Base-by-base conservation (phyloP, 768 basidiomycete species). In the Podaxis carcinomalis region DNA sequence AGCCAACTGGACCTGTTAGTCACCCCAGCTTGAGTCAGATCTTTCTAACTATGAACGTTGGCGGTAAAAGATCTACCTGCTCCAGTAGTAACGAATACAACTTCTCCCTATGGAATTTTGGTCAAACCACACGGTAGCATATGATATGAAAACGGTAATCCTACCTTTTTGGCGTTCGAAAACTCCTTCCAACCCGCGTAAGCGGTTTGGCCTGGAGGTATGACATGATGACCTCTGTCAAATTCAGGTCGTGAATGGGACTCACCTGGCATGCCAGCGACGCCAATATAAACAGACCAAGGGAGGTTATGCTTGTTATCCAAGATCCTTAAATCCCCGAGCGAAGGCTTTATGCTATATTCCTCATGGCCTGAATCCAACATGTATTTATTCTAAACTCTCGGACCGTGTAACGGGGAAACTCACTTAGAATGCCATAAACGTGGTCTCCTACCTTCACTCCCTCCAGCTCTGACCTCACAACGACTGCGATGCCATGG, bases 261-360 rank as follows among this genome's bases (percentile, higher is more conserved):
- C 78, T 53, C 69, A 80, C 80, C 76, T 71, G 83, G 77, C 81
- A 84, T 84, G 11, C 85, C 85, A 7, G 76, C 73, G 1, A 79
- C 77, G 14, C 85, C 83, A 28, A 83, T 67, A 63, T 78, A 83
- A 0, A 71, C 71, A 0, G 77, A 74, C 81, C 80, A 84, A 0
- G 83, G 82, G 3, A 85, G 67, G 4, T 75, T 73, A 35, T 77
- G 65, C 57, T 76, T 69, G 63, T 83, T 81, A 39, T 78, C 60
- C 42, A 83, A 59, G 5, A 78, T 62, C 3, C 51, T 42, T 54
- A 71, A 64, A 9, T 61, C 59, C 1, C 56, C 46, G 10, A 73
- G 56, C 42, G 69, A 63, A 14, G 66, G 64, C 11, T 44, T 56
- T 36, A 83, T 61, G 51, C 59, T 66, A 61, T 82, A 84, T 64